These are phyloP conservation scores for Ustilago nuda DNA, from an alignment of 1,284 basidiomycete genomes.

Conservation along the genomic window DNA sequence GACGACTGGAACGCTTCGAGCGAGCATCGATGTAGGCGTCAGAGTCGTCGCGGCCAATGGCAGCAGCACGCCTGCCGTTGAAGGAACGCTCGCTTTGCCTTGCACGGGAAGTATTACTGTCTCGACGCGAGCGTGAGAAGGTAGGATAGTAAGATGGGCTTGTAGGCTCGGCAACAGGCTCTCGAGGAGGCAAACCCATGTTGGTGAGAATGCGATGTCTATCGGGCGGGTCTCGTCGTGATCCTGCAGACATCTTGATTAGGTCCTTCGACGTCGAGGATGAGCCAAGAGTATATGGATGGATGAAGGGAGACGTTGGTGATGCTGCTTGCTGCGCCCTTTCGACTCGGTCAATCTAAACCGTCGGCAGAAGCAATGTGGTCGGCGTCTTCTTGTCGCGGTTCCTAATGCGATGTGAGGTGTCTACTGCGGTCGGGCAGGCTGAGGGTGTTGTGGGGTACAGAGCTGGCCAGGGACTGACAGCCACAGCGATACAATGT, in stretches of 20 bases:
- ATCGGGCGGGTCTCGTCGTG: constrained; percentile 36
- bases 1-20: constrained; percentile 15
- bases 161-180: constrained; percentile 27
- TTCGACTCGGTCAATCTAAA: background rate
- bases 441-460: background rate
- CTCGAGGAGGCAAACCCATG: constrained; percentile 46
- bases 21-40: constrained; percentile 21
- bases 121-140: constrained; percentile 34
- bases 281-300: background rate
- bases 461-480: background rate
- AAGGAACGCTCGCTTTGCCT: constrained; percentile 41
- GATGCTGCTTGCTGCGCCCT: background rate
- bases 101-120: constrained; percentile 16
- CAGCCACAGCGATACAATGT: background rate
- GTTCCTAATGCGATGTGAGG: background rate
- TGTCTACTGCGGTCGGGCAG: background rate
- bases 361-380: background rate
- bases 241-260: constrained; percentile 27
- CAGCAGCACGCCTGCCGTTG: constrained; percentile 20
- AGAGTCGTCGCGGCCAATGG: constrained; percentile 9
- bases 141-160: constrained; percentile 30
- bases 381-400: background rate
- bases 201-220: constrained; percentile 40
- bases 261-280: background rate
- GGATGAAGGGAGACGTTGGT: background rate